Base-by-base conservation (phyloP, 2,329 filamentous ascomycete species). In the Colletotrichum musicola region DNA sequence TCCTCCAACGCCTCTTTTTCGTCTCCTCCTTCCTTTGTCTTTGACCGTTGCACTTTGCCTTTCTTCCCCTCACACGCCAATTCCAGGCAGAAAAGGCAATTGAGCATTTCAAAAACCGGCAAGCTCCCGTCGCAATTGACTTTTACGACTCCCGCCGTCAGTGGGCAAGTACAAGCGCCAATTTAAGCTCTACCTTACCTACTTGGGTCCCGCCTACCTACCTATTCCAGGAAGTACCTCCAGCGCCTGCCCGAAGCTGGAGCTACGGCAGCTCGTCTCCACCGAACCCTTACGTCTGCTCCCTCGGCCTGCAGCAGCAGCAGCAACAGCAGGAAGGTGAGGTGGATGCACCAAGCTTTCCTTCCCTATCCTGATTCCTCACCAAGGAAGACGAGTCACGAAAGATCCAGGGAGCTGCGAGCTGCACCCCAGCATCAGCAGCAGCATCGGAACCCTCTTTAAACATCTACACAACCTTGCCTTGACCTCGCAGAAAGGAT, bases 241-340 rank as follows among this genome's bases (percentile, higher is more conserved):
- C 30, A 35, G 30, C 30, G 30, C 30, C 50, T 55, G 18, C 6
- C 44, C 10, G 60, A 9, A 56, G 35, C 61, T 64, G 47, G 60
- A 64, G 60, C 64, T 57, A 49, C 64, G 54, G 60, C 64, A 54
- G 27, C 47, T 20, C 14, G 54, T 68, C 49, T 50, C 65, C 65
- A 68, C 65, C 25, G 30, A 42, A 65, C 54, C 54, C 40, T 62
- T 62, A 18, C 54, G 30, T 25, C 30, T 44, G 49, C 22, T 47
- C 14, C 6, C 30, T 9, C 47, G 51, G 47, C 10, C 25, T 44
- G 30, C 30, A 35, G 30, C 6, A 35, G 30, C 30, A 35, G 30
- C 7, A 35, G 30, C 30, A 35, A 10, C 30, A 35, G 10, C 30
- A 35, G 6, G 30, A 7, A 35, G 10, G 22, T 25, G 30, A 35